Conservation (phyloP, 116 monocot species). For the Cymodocea nodosa region DNA sequence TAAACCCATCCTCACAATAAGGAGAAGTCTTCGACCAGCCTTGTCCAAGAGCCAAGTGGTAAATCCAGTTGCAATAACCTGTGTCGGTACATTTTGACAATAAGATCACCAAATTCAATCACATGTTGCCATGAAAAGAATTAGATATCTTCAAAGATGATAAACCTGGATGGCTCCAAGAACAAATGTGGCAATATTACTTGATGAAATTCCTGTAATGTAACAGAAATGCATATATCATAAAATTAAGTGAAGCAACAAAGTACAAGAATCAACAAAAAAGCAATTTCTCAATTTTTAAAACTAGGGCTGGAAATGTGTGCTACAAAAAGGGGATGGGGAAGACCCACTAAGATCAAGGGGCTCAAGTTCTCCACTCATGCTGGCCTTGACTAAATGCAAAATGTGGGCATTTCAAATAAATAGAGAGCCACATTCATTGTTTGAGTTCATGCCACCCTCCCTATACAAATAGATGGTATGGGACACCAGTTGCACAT, state of each 20-base stretch:
- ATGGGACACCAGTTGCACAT: too few relatives aligned
- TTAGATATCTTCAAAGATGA: not conserved
- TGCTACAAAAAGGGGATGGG: too few relatives aligned
- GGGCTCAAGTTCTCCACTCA: too few relatives aligned
- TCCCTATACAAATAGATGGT: too few relatives aligned
- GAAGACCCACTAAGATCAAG: too few relatives aligned
- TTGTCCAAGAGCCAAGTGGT: conserved; percentile 84
- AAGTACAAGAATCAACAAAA: too few relatives aligned
- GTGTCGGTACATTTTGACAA: not conserved
- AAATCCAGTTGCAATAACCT: conserved; percentile 89
- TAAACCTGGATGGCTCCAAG: conserved; percentile 89
- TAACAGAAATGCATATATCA: conserved; percentile 3
- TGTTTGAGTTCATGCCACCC: too few relatives aligned
- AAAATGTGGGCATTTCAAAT: too few relatives aligned
- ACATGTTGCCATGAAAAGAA: not conserved
- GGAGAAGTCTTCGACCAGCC: conserved; percentile 84
- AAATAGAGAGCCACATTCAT: too few relatives aligned
- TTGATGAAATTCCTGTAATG: conserved; percentile 52
- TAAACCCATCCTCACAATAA: conserved; percentile 44
- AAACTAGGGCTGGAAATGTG: too few relatives aligned
- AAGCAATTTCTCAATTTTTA: too few relatives aligned
- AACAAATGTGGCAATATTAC: conserved; percentile 58
- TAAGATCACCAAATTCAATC: not conserved
- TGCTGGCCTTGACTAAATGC: too few relatives aligned
- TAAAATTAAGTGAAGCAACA: not conserved